Conservation (phyloP, 306 rosid genomes). For the Medicago ruthenica region DNA sequence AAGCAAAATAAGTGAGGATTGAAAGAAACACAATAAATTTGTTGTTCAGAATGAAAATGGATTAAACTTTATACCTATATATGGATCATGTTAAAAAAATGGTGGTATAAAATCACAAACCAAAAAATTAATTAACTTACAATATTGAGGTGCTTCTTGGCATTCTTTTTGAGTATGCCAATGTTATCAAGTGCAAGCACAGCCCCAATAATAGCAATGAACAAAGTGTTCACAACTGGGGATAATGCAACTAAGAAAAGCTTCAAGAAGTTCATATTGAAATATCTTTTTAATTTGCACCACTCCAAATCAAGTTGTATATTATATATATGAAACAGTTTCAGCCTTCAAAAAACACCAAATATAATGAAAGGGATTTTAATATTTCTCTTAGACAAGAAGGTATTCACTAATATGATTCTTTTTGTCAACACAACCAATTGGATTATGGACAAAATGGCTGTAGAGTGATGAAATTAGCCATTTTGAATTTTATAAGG, state of each 20-base stretch:
- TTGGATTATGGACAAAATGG: constrained; percentile 16
- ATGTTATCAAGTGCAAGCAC: constrained; percentile 40
- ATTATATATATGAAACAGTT: constrained; percentile 1
- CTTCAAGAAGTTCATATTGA: constrained; percentile 42
- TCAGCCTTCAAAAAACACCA: background rate
- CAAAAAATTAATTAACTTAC: constrained; percentile 29
- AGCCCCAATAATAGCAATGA: constrained; percentile 41
- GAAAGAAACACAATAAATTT: background rate
- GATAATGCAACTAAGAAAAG: constrained; percentile 40
- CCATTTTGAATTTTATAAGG: constrained; percentile 14
- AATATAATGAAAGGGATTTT: background rate
- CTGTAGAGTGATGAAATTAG: constrained; percentile 7
- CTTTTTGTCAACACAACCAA: constrained; percentile 1
- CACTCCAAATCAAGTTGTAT: background rate
- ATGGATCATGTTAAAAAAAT: background rate
- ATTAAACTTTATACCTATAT: no score
- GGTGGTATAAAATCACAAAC: background rate
- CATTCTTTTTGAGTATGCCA: constrained; percentile 27
- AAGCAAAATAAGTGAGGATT: background rate
- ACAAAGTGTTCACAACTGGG: constrained; percentile 43
- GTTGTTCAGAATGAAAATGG: background rate
- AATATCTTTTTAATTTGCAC: background rate
- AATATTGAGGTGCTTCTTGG: constrained; percentile 38
- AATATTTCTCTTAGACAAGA: background rate
- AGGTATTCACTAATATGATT: background rate